Evolutionary conservation across 441 rosid genomes (phyloP).

Genomic region (Erodium texanum): DNA sequence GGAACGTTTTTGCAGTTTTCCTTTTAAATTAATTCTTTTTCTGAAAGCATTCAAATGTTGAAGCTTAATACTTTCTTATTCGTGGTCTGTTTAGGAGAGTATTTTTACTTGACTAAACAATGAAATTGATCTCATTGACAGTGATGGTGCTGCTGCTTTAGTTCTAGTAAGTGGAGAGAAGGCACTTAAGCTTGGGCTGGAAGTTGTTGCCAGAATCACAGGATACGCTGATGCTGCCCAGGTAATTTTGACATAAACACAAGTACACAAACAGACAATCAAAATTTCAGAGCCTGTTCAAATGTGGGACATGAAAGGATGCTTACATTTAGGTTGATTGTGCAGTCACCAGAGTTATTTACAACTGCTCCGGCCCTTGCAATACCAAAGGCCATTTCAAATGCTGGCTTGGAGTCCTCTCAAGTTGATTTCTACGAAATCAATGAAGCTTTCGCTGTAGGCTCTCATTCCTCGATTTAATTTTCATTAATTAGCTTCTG

Average conservation of each 20-base stretch:
- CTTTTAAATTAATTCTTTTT: too few relatives aligned
- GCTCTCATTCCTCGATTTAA: slow-evolving; percentile 6
- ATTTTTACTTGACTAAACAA: not conserved
- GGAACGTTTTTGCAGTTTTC: too few relatives aligned
- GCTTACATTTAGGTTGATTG: slow-evolving; percentile 2
- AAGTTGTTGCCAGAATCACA: slow-evolving; percentile 66
- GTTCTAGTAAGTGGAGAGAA: slow-evolving; percentile 84
- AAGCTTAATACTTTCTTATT: not conserved
- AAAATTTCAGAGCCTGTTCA: not conserved
- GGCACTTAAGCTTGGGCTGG: slow-evolving; percentile 63
- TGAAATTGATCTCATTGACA: slow-evolving; percentile 26
- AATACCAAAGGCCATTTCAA: slow-evolving; percentile 69
- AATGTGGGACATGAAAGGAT: not conserved
- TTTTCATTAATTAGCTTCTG: slow-evolving; percentile 1
- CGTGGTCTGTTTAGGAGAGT: not conserved
- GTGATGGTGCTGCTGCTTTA: slow-evolving; percentile 96
- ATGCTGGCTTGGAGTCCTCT: slow-evolving; percentile 73
- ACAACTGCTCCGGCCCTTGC: slow-evolving; percentile 8
- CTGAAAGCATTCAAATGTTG: not conserved
- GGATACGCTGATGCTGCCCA: slow-evolving; percentile 96
- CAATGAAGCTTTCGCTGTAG: slow-evolving; percentile 95
- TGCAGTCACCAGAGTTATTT: slow-evolving; percentile 43
- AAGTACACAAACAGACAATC: slow-evolving; percentile 1
- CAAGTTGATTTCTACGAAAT: slow-evolving; percentile 86
- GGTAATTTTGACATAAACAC: slow-evolving; percentile 32